Conservation (phyloP, 2,329 filamentous ascomycete genomes). For the Trichoderma afroharzianum region DNA sequence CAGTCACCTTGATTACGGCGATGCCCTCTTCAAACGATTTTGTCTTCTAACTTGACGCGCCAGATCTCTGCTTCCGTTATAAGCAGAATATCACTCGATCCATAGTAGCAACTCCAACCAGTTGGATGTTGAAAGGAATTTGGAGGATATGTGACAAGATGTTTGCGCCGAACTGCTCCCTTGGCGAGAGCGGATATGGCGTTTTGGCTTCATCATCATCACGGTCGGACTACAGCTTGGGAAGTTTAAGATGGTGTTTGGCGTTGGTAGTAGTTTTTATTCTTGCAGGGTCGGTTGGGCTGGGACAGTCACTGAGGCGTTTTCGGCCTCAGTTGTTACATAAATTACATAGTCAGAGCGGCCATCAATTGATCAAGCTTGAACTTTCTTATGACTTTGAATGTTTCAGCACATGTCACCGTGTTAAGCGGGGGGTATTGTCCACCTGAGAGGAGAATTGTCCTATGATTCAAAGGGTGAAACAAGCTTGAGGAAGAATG, state of each 20-base stretch:
- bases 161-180: background rate
- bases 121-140: background rate
- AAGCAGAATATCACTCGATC: conserved; percentile 5
- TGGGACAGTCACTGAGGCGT: background rate
- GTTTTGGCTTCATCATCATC: background rate
- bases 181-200: background rate
- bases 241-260: background rate
- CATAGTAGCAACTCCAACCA: background rate
- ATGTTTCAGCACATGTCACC: background rate
- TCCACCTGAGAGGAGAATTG: background rate
- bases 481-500: background rate
- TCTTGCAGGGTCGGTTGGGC: background rate
- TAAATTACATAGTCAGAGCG: background rate
- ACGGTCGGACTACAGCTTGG: background rate
- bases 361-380: background rate
- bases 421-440: background rate
- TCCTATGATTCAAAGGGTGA: background rate
- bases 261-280: background rate
- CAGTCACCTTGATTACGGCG: background rate
- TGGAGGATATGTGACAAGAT: background rate
- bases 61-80: conserved; percentile 9
- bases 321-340: background rate
- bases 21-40: background rate
- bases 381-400: background rate
- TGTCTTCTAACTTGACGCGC: conserved; percentile 10